Evolutionary conservation across 441 rosid species (phyloP), one percentile per base, ranked within the genome.

Genomic region (Hypseocharis bilobata): DNA sequence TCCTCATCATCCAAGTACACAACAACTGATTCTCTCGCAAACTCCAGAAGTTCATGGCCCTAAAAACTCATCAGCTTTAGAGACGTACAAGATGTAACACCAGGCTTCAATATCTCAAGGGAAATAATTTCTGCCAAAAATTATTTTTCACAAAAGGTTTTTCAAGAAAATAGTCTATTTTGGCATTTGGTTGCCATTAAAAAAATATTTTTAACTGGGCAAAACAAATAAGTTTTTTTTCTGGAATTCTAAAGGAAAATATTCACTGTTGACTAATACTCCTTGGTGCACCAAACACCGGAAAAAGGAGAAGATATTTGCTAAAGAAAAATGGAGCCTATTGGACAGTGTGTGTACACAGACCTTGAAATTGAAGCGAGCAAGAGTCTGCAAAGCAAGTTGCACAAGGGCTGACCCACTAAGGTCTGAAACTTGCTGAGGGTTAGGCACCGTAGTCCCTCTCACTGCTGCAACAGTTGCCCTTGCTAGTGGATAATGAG

Each of bases 31-130:
- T 92, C 95, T 81, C 89, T 86, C 2, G 92, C 96, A 82, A 95
- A 91, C 84, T 87, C 97, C 63, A 95, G 96, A 72, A 92, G 98
- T 66, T 95, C 98, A 65, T 92, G 97, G 69, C 99, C 98, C 98
- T 95, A 78, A 54, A 71, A 70, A 83, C 22, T 76, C 66, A 78
- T 65, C 56, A 75, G 68, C 62, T 55, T 84, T 67, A 85, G 80
- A 67, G 45, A 20, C 56, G 58, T 47, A 63, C 44, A 28, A 30
- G n/a, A 34, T 45, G 20, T 57, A 32, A 60, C 64, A 57, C 11
- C 6, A 66, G 62, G 57, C 47, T 63, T 66, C 69, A 67, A 19
- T 54, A 17, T 25, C 8, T 25, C 22, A 54, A 25, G 28, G 59
- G 25, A 25, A 54, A 54, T 30, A 54, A 23, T 26, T 54, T 54